These are phyloP conservation scores for Mycena metata DNA, from an alignment of 768 basidiomycete genomes.

Conservation along the genomic window DNA sequence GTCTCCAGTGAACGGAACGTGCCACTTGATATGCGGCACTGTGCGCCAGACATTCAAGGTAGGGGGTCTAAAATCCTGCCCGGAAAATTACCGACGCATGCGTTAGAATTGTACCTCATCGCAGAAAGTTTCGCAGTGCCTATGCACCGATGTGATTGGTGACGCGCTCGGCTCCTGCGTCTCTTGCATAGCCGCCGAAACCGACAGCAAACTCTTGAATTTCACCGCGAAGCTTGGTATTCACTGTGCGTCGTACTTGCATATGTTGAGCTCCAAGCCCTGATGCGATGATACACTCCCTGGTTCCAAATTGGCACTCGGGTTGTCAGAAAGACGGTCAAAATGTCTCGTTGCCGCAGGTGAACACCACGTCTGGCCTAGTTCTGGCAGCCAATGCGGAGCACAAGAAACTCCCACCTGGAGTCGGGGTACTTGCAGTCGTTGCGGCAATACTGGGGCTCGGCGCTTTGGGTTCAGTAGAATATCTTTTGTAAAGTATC, in stretches of 20 bases:
- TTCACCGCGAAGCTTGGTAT: background rate
- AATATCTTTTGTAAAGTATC: no score
- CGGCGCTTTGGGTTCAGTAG: no score
- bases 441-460: background rate
- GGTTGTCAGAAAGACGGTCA: background rate
- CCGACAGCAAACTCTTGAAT: conserved; percentile 8
- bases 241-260: background rate
- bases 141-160: background rate
- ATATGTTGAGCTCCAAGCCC: background rate
- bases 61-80: background rate
- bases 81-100: background rate
- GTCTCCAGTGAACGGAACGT: conserved; percentile 4
- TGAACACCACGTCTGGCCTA: conserved; percentile 1
- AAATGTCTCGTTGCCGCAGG: conserved; percentile 1
- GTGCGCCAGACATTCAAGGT: conserved; percentile 6
- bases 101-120: conserved; percentile 2
- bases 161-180: background rate
- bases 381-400: conserved; percentile 1
- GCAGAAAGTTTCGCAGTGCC: background rate
- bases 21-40: background rate
- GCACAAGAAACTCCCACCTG: no score
- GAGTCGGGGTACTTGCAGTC: background rate
- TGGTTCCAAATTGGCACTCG: background rate
- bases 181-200: conserved; percentile 1
- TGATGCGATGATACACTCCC: background rate